Conservation (phyloP, 2,329 filamentous ascomycete species). For the Elsinoe arachidis region DNA sequence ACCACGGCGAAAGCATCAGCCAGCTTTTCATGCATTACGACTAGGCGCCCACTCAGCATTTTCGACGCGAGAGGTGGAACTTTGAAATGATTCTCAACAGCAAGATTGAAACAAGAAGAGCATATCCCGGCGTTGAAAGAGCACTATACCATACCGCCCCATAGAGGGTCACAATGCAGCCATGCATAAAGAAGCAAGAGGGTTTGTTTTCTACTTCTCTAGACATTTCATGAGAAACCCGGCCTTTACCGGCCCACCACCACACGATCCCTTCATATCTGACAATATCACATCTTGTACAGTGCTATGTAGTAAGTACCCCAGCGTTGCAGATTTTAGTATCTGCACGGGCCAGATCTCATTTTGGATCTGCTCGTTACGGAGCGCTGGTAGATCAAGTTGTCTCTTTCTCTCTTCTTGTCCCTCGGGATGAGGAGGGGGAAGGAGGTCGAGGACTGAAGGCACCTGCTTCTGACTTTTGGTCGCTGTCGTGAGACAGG, state of each 20-base stretch:
- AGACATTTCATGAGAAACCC: not conserved
- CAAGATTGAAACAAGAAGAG: not conserved
- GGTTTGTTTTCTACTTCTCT: not conserved
- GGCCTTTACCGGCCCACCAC: not conserved
- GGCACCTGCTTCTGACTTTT: conserved; percentile 23
- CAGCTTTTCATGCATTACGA: conserved; percentile 40
- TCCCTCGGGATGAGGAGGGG: conserved; percentile 10
- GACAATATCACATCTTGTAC: not conserved
- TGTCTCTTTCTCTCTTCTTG: conserved; percentile 3
- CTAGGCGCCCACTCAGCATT: conserved; percentile 13
- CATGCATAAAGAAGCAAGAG: not conserved
- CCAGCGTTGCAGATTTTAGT: conserved; percentile 38
- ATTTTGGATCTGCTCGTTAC: conserved; percentile 33
- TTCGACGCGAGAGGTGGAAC: not conserved
- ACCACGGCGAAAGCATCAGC: conserved; percentile 79
- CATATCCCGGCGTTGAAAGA: conserved; percentile 10
- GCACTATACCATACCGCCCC: not conserved
- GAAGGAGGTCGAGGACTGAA: conserved; percentile 26
- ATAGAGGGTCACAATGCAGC: not conserved
- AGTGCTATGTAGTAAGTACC: conserved; percentile 9
- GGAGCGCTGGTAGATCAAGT: conserved; percentile 38
- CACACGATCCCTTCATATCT: not conserved
- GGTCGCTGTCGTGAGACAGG: conserved; percentile 21
- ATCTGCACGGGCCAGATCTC: conserved; percentile 33
- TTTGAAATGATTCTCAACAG: not conserved